Conservation (phyloP, 345 rosid species). For the Arabidopsis suecica region DNA sequence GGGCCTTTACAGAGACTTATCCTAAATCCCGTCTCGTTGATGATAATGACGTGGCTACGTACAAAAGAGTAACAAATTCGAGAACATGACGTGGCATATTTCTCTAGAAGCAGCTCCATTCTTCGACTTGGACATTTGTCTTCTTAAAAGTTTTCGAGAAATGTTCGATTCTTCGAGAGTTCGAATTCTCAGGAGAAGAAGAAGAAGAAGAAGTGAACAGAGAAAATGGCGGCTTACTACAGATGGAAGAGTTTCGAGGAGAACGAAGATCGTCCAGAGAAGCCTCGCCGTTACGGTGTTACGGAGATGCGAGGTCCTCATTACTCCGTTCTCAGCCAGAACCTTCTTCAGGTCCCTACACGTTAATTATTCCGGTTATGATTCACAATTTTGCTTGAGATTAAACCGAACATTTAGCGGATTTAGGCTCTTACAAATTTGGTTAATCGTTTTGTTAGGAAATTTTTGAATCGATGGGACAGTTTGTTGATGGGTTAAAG, state of each 20-base stretch:
- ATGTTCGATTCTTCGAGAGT: background rate
- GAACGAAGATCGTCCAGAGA: constrained; percentile 90
- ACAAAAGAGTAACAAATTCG: background rate
- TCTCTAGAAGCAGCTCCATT: constrained; percentile 60
- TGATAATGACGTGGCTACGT: constrained; percentile 28
- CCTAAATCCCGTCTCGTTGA: constrained; percentile 14
- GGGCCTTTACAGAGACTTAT: constrained; percentile 9
- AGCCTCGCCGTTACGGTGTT: constrained; percentile 88
- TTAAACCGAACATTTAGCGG: background rate
- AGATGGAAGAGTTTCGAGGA: constrained; percentile 78
- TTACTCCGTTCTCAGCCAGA: constrained; percentile 62
- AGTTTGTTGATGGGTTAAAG: constrained; percentile 87
- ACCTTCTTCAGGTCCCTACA: constrained; percentile 65
- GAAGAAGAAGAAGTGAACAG: background rate
- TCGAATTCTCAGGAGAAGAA: constrained; percentile 12
- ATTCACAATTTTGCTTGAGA: background rate
- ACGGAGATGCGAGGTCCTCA: constrained; percentile 91
- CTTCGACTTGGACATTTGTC: constrained; percentile 21
- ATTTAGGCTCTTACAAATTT: background rate
- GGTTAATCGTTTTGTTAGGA: constrained; percentile 54
- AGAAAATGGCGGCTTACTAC: constrained; percentile 57
- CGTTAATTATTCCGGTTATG: background rate
- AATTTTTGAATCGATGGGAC: constrained; percentile 82
- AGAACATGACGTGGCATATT: constrained; percentile 39
- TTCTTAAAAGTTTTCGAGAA: background rate